Evolutionary conservation across 352 stramenopile species (phyloP), one percentile per base, ranked within the genome.

Genomic region (Phytophthora litchii): DNA sequence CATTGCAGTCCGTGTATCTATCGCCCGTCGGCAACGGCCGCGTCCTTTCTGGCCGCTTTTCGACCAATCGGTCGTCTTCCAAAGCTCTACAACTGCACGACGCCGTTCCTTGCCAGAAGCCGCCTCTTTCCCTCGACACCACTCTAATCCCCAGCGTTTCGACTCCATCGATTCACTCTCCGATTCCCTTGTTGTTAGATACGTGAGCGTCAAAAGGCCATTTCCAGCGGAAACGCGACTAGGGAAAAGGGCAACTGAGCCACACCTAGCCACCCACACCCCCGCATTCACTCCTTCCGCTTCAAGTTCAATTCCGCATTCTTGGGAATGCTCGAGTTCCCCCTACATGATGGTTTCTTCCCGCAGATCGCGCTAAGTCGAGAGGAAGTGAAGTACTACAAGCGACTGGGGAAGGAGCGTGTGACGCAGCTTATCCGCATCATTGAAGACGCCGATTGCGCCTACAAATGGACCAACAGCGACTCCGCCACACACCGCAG

Each of bases 291-390:
- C 14, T 32, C 53, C 25, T 32, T 23, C 27, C 21, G 16, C 52
- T 61, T 59, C 56, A 53, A 58, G 44, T 48, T 54, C 16, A 17
- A 49, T 49, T 47, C 45, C 14, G 25, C 48, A 50, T 29, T 42
- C 19, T 19, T 12, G 25, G 23, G 16, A 13, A 73, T 79, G 77
- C 64, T 92, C 38, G 80, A 86, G 46, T 85, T 93, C 54, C 83
- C 86, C 13, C 64, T 95, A 9, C 76, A 82, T 54, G 79, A 92
- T 55, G 80, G 76, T 44, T 92, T 93, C 75, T 95, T 95, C 67
- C 86, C 86, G 45, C 83, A 89, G 51, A 77, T 95, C 47, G 76
- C 78, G 41, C 66, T 95, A 6, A 74, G 68, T 35, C 72, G 74
- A 27, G 81, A 91, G 25, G 83, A 95, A 46, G 67, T 92, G 16